Percentiles rank a stretch among this genome's conserved stretches.
Conservation (phyloP, 371 early-diverging fungal genomes). For the Coemansia sp. region DNA sequence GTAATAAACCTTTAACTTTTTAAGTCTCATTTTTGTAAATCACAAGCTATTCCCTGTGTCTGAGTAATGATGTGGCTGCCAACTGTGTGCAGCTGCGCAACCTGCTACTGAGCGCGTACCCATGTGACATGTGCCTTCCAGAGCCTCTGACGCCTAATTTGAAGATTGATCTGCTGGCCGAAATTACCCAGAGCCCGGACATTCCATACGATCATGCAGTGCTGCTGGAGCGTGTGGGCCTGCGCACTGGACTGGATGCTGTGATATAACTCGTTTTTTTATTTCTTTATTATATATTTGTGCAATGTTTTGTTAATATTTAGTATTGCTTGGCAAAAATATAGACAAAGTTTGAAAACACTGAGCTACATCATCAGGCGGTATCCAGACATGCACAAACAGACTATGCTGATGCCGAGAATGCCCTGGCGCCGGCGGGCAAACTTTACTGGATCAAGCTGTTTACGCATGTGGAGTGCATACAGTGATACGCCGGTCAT, state of each 20-base stretch:
- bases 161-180: conserved; percentile 87
- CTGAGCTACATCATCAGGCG: background rate
- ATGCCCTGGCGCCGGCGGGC: conserved; percentile 29
- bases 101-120: conserved; percentile 92
- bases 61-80: conserved; percentile 91
- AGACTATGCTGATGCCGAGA: conserved; percentile 11
- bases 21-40: too few species aligned
- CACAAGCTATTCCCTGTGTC: conserved; percentile 57
- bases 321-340: too few species aligned
- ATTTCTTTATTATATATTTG: background rate
- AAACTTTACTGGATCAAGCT: conserved; percentile 33
- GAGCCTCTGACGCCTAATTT: conserved; percentile 96
- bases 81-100: conserved; percentile 94
- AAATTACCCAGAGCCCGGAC: conserved; percentile 64
- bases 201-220: conserved; percentile 81
- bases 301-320: background rate
- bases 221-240: conserved; percentile 57
- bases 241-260: conserved; percentile 74
- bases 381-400: background rate
- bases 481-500: conserved; percentile 50
- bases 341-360: background rate
- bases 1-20: too few species aligned
- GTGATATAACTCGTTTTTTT: conserved; percentile 55
- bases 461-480: conserved; percentile 28
- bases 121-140: conserved; percentile 90